Evolutionary conservation across 768 basidiomycete species (phyloP), one percentile per base, ranked within the genome.

Genomic region (Hygrophoropsis aurantiaca): DNA sequence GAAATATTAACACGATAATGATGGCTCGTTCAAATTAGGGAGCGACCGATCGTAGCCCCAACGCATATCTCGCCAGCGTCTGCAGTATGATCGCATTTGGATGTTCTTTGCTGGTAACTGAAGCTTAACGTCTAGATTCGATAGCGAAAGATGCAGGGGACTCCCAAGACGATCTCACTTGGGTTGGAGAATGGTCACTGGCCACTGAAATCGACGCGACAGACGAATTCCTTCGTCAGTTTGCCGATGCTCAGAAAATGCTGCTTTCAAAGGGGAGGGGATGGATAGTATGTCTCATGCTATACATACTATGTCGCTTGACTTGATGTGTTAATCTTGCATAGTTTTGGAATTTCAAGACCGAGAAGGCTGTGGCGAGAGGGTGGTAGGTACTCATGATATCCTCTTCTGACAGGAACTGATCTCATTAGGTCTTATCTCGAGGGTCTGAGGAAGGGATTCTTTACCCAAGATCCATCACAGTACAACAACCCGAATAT

Each of bases 241-340:
- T 85, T 85, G 86, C 84, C 10, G 87, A 88, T 54, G 84, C 86
- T 20, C 86, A 88, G 62, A 88, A 88, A 60, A 64, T 80, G 32
- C 70, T 77, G 1, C 87, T 86, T 44, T 72, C 74, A 44, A 65
- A 83, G 49, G 72, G 74, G 25, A 73, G 74, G 2, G 85, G 85
- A 21, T 87, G 85, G 84, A 73, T 87, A 32, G 80, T 81, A 77
- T 16, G 81, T 71, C 2, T 38, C 21, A 20, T 38, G 23, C 30
- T 21, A 40, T 13, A 5, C 16, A 13, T 23, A 23, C 30, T 7
- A 26, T 13, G n/a, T 38, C 34, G 4, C 9, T 19, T 27, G 36
- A 8, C 23, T 26, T 16, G 16, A 9, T 9, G 36, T 18, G 13
- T 36, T 30, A 13, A 11, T 48, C 10, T n/a, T 36, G 10, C 42